Conservation (phyloP, 495 filamentous ascomycete genomes). For the Amphirosellinia nigrospora region DNA sequence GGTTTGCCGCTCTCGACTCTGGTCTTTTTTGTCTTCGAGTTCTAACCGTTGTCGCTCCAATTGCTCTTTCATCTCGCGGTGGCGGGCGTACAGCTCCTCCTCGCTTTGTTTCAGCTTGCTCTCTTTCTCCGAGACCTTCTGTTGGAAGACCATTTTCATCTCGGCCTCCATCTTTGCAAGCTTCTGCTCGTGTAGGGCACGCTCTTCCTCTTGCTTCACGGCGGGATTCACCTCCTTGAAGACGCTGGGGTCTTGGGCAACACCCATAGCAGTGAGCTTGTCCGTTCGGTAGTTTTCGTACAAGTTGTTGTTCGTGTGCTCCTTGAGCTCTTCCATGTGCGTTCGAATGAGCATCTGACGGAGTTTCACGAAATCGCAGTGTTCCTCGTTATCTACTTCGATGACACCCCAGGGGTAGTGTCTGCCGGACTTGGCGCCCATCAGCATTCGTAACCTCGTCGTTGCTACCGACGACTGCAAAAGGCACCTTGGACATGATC, state of each 20-base stretch:
- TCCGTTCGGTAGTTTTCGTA: conserved; percentile 99
- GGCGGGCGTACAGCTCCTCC: conserved; percentile 95
- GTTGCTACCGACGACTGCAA: conserved; percentile 96
- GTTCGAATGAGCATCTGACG: conserved; percentile 99
- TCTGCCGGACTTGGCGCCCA: conserved; percentile 94
- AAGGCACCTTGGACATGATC: conserved; percentile 99
- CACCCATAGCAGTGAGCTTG: conserved; percentile 97
- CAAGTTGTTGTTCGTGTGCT: conserved; percentile 97
- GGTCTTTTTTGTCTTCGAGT: conserved; percentile 96
- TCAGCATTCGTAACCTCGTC: conserved; percentile 88
- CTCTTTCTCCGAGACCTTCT: conserved; percentile 99
- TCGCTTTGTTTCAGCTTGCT: conserved; percentile 99
- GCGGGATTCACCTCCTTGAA: conserved; percentile 99
- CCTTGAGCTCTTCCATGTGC: conserved; percentile 99
- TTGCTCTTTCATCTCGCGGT: conserved; percentile 99
- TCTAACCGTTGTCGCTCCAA: conserved; percentile 91
- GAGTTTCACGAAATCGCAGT: conserved; percentile 99
- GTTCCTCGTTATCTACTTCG: conserved; percentile 99
- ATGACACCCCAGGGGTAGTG: conserved; percentile 98
- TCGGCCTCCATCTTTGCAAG: conserved; percentile 99
- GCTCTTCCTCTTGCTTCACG: conserved; percentile 99
- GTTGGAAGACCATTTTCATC: conserved; percentile 99
- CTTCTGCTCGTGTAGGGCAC: conserved; percentile 97
- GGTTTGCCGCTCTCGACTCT: conserved; percentile 93
- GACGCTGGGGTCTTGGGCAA: conserved; percentile 95